A percentile compares a stretch with the other conserved stretches of the same genome.
Evolutionary conservation across 345 rosid species (phyloP).

Genomic region (Acer yangbiense): DNA sequence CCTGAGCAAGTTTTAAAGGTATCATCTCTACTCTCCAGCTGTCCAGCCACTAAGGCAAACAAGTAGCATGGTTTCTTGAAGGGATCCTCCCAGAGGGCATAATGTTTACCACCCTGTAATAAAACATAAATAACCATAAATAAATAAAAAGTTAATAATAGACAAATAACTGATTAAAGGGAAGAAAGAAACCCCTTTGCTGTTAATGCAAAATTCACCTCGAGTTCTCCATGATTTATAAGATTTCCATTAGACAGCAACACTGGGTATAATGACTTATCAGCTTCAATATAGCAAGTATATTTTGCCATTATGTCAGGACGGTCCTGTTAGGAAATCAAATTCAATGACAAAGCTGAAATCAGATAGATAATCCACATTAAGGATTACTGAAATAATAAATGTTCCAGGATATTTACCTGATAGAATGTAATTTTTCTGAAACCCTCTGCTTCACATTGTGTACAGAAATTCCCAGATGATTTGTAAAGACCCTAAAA

Average conservation of each 20-base stretch:
- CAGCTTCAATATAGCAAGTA: slow-evolving; percentile 90
- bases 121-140: neutral
- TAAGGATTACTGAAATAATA: slow-evolving; percentile 12
- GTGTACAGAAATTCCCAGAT: slow-evolving; percentile 94
- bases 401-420: slow-evolving; percentile 40
- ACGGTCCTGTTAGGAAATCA: slow-evolving; percentile 64
- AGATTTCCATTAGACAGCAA: slow-evolving; percentile 95
- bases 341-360: slow-evolving; percentile 21
- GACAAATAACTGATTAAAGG: slow-evolving; percentile 3
- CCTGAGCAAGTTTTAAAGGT: slow-evolving; percentile 76
- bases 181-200: neutral
- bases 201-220: slow-evolving; percentile 44
- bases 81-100: slow-evolving; percentile 95
- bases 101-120: slow-evolving; percentile 85
- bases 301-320: slow-evolving; percentile 98
- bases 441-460: slow-evolving; percentile 99
- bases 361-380: slow-evolving; percentile 15
- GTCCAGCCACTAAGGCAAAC: slow-evolving; percentile 96
- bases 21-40: slow-evolving; percentile 90
- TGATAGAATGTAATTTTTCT: slow-evolving; percentile 92
- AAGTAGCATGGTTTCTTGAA: slow-evolving; percentile 97
- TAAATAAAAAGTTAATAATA: neutral
- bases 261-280: slow-evolving; percentile 84
- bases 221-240: slow-evolving; percentile 71
- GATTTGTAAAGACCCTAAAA: slow-evolving; percentile 93